Evolutionary conservation across 495 filamentous ascomycete genomes (phyloP).

Genomic region (Penicillium goetzii): DNA sequence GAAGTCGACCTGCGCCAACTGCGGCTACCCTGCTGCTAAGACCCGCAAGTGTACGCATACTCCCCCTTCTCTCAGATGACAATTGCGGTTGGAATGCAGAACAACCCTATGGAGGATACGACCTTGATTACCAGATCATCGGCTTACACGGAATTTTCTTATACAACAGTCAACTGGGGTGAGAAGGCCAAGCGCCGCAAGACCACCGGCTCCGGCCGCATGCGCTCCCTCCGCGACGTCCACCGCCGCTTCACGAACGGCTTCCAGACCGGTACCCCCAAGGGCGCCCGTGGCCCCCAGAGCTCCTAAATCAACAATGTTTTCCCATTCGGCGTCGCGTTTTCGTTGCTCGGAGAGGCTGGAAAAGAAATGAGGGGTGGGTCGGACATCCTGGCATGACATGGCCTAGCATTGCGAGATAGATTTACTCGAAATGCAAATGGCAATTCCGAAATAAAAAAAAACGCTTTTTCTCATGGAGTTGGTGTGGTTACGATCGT

Average conservation of each 20-base stretch:
- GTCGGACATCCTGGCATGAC: conserved; percentile 44
- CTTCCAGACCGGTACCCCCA: conserved; percentile 88
- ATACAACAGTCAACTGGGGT: conserved; percentile 87
- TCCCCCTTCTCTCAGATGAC: conserved; percentile 26
- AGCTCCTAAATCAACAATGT: conserved; percentile 45
- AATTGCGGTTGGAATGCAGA: conserved; percentile 18
- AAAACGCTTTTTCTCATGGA: conserved; percentile 44
- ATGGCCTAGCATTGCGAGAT: conserved; percentile 49
- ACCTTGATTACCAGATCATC: conserved; percentile 20
- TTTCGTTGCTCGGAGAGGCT: conserved; percentile 51
- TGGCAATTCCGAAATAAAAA: conserved; percentile 43
- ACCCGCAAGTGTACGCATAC: conserved; percentile 92
- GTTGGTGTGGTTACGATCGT: conserved; percentile 44
- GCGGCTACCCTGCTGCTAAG: conserved; percentile 97
- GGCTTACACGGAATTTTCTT: conserved; percentile 39
- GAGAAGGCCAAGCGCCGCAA: conserved; percentile 99
- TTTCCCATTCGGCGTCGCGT: conserved; percentile 45
- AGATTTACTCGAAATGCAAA: conserved; percentile 42
- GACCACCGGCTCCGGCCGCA: conserved; percentile 94
- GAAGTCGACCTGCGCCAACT: conserved; percentile 97
- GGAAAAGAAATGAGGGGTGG: conserved; percentile 44
- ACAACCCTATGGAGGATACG: conserved; percentile 14
- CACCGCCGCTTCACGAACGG: conserved; percentile 92
- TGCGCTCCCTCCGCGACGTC: conserved; percentile 87
- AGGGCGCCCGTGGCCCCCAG: conserved; percentile 75